Percentiles rank a stretch among this genome's conserved stretches.
These are phyloP conservation scores for Epichloe glyceriae DNA, from an alignment of 2,329 filamentous ascomycete species.

Conservation along the genomic window DNA sequence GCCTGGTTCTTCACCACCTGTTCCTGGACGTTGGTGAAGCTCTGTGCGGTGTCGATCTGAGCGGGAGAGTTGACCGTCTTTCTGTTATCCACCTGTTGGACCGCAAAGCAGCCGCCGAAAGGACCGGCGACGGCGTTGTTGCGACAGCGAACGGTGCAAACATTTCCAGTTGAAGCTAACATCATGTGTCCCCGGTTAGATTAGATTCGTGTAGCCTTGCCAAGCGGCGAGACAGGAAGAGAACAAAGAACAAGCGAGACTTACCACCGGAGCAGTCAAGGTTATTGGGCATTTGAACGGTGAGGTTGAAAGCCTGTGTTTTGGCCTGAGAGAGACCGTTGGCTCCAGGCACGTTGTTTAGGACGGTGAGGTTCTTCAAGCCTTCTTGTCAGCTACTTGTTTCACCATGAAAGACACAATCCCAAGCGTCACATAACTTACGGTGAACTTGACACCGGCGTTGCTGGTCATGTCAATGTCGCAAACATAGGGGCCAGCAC, in stretches of 20 bases:
- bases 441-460: slow-evolving; percentile 13
- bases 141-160: slow-evolving; percentile 46
- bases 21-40: slow-evolving; percentile 28
- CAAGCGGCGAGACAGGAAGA: too few relatives aligned
- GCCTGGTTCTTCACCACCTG: slow-evolving; percentile 38
- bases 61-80: slow-evolving; percentile 29
- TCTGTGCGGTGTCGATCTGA: slow-evolving; percentile 33
- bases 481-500: slow-evolving; percentile 35
- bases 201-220: too few relatives aligned
- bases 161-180: slow-evolving; percentile 39
- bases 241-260: slow-evolving; percentile 6
- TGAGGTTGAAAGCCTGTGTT: slow-evolving; percentile 42
- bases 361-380: slow-evolving; percentile 31
- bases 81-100: slow-evolving; percentile 37
- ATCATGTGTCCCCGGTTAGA: too few relatives aligned
- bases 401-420: neutral
- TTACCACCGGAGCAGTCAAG: slow-evolving; percentile 38
- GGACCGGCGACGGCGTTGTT: slow-evolving; percentile 44
- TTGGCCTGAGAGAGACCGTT: slow-evolving; percentile 46
- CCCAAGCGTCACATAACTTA: neutral
- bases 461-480: slow-evolving; percentile 38
- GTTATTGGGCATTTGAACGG: slow-evolving; percentile 36
- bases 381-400: neutral
- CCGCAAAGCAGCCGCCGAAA: slow-evolving; percentile 44
- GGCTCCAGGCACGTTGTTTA: slow-evolving; percentile 44